These are phyloP conservation scores for Drechmeria coniospora DNA, from an alignment of 2,329 filamentous ascomycete species.

Conservation along the genomic window DNA sequence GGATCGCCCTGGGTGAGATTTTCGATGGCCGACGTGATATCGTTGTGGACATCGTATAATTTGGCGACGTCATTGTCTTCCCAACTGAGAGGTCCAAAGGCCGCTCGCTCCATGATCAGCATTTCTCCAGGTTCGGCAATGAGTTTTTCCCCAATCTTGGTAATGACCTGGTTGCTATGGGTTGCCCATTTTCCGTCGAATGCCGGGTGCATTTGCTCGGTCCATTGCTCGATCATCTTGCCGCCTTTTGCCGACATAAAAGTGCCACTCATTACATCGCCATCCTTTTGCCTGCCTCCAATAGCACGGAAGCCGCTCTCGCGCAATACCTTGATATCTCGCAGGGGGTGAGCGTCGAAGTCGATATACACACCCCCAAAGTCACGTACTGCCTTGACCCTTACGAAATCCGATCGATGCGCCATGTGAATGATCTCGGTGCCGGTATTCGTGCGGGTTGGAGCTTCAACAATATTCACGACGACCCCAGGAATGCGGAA, in stretches of 20 bases:
- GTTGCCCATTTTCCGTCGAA: constrained; percentile 14
- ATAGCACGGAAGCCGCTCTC: constrained; percentile 7
- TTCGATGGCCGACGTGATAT: too few species aligned
- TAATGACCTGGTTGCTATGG: constrained; percentile 13
- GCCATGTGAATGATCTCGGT: too few species aligned
- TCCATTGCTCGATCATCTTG: constrained; percentile 7
- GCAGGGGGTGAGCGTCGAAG: constrained; percentile 9
- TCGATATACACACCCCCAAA: constrained; percentile 10
- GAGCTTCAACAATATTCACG: constrained; percentile 1
- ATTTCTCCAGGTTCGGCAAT: constrained; percentile 9
- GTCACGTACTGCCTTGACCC: constrained; percentile 6
- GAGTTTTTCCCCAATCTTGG: constrained; percentile 30
- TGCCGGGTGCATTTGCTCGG: constrained; percentile 10
- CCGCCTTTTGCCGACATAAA: constrained; percentile 10
- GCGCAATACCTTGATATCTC: constrained; percentile 6
- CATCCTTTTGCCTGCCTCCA: constrained; percentile 6
- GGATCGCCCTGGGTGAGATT: too few species aligned
- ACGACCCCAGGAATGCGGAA: constrained; percentile 1
- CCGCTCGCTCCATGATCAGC: too few species aligned
- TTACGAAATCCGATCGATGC: constrained; percentile 11
- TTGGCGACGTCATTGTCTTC: too few species aligned
- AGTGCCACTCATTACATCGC: constrained; percentile 9
- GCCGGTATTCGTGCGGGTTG: too few species aligned
- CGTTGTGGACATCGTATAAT: too few species aligned
- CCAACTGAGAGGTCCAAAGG: too few species aligned